Base-by-base conservation (phyloP, 805 yeast species). In the Candida ficus region DNA sequence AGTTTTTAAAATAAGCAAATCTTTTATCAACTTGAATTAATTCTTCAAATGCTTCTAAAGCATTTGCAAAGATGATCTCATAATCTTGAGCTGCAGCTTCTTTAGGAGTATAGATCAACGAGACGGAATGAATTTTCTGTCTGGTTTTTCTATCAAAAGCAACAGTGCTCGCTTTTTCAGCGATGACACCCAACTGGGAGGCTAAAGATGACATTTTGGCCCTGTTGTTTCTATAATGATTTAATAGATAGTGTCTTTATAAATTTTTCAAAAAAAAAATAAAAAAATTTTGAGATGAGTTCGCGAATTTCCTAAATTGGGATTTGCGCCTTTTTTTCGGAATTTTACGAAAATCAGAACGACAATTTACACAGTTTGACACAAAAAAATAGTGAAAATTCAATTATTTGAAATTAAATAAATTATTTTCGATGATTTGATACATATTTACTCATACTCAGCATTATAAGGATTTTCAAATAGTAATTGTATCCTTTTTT, bases 1-100 rank as follows among this genome's bases (percentile, higher is more conserved):
- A 75, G 42, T 66, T 69, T 50, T 73, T 73, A 60, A 91, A 93
- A 48, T 72, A 73, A 4, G 68, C 58, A 61, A 93, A 91, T 39
- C 91, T 72, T n/a, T 75, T 69, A 55, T 93, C 97, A 22, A 91
- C 61, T 16, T 73, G 67, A 33, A 73, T 75, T 38, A 93, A 68
- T 50, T 85, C 90, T 23, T 76, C 78, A 33, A 90, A 69, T 0
- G 95, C 95, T 42, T 84, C 93, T 7, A 75, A 53, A 3, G 93
- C 83, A 41, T 76, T 76, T 38, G 80, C 75, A 56, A 73, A 84
- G 43, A 93, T 79, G 33, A 82, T 71, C 51, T 89, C 96, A 55
- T 77, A 90, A 60, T 93, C 99, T 66, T 93, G 98, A 27, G 90
- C 76, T n/a, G 95, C 86, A 14, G 99, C 99, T 45, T 78, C 80